A percentile compares a stretch with the other conserved stretches of the same genome.
Evolutionary conservation across 129 eudicot genomes (phyloP).

Genomic region (Heracleum sosnowskyi): DNA sequence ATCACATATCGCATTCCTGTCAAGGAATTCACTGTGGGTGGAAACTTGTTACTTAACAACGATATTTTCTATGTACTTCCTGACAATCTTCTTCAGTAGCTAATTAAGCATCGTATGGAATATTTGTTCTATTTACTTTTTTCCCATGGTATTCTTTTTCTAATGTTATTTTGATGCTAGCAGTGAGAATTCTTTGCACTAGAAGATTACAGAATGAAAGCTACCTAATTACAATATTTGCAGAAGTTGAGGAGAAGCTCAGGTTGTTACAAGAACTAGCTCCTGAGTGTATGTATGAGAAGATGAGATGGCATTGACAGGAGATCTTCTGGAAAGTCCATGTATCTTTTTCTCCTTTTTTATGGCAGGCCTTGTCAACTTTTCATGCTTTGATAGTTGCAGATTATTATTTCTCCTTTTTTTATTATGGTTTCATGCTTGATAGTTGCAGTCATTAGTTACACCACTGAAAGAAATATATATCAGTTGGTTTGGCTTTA

Average conservation of each 20-base stretch:
- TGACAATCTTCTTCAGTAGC: constrained; percentile 46
- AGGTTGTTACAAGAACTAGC: too few species aligned
- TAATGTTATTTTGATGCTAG: neutral
- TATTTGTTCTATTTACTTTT: neutral
- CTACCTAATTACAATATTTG: too few species aligned
- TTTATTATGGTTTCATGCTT: too few species aligned
- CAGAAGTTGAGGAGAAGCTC: too few species aligned
- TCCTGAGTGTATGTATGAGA: neutral
- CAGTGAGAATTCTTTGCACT: neutral
- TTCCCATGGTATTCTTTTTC: neutral
- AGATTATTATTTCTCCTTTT: too few species aligned
- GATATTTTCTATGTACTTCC: constrained; percentile 50
- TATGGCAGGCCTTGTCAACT: too few species aligned
- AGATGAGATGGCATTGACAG: neutral
- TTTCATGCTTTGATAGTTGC: too few species aligned
- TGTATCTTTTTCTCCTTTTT: too few species aligned
- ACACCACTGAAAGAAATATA: too few species aligned
- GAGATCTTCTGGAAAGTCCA: too few species aligned
- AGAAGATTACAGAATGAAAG: neutral
- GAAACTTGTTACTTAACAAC: constrained; percentile 20
- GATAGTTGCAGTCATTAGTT: too few species aligned
- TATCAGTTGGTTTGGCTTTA: too few species aligned
- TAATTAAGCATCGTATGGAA: constrained; percentile 22
- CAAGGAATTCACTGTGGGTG: constrained; percentile 6
- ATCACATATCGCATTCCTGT: neutral